phyloP scores from a whole-genome alignment of 371 early-diverging fungal genomes.

The Actinomortierella wolfii region DNA sequence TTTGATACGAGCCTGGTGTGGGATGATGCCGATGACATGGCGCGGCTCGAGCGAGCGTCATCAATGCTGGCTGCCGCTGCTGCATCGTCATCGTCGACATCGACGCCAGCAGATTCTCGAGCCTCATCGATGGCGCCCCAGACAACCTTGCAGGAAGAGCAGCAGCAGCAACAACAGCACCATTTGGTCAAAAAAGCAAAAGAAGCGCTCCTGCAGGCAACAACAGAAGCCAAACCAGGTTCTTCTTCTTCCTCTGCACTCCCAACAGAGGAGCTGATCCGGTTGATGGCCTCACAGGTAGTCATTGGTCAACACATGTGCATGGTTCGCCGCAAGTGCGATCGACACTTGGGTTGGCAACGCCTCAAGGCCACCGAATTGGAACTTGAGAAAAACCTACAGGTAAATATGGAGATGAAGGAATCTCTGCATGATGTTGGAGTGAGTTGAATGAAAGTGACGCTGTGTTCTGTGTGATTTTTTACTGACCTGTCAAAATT shows the following conservation, averaged over 20 bases:
- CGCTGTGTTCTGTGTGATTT: too few species aligned
- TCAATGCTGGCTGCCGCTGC: conserved; percentile 5
- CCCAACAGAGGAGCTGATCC: conserved; percentile 11
- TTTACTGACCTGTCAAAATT: too few species aligned
- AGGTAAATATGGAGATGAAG: too few species aligned
- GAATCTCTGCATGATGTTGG: too few species aligned
- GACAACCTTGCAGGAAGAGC: conserved; percentile 6
- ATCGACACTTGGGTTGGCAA: conserved; percentile 56
- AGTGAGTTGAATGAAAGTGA: too few species aligned
- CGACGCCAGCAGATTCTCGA: conserved; percentile 29
- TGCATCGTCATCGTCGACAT: too few species aligned
- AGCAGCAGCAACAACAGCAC: neutral
- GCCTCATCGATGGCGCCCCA: conserved; percentile 36
- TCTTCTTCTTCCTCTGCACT: too few species aligned
- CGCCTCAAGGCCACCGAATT: conserved; percentile 55
- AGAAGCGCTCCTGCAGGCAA: neutral
- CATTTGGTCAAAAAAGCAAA: neutral
- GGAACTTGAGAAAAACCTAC: conserved; percentile 54
- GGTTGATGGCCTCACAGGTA: conserved; percentile 1
- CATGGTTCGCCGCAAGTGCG: conserved; percentile 46
- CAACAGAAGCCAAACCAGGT: too few species aligned
- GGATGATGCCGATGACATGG: conserved; percentile 49
- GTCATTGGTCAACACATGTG: conserved; percentile 33
- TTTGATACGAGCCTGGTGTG: conserved; percentile 55
- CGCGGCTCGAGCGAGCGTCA: conserved; percentile 15